Conservation (phyloP, 2,329 filamentous ascomycete genomes). For the Helotiales sp. region DNA sequence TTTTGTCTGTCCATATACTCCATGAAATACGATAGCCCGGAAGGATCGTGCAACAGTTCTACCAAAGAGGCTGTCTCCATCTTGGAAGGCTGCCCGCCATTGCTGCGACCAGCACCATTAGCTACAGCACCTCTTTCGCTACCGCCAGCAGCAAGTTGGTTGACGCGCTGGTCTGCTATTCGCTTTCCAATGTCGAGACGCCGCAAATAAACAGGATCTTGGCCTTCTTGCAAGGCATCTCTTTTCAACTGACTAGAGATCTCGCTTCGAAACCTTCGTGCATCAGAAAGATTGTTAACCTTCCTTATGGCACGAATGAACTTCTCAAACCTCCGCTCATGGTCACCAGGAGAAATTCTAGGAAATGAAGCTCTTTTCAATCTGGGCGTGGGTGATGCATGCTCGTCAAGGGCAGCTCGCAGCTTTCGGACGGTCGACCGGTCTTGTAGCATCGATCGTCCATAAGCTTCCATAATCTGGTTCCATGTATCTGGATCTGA, state of each 20-base stretch:
- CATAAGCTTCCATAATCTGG: constrained; percentile 87
- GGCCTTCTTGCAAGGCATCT: constrained; percentile 73
- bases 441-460: constrained; percentile 86
- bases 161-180: constrained; percentile 85
- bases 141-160: constrained; percentile 71
- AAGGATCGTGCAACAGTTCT: constrained; percentile 86
- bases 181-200: constrained; percentile 90
- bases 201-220: constrained; percentile 84
- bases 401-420: constrained; percentile 87
- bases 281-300: constrained; percentile 89
- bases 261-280: constrained; percentile 87
- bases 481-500: constrained; percentile 98
- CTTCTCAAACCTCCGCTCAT: constrained; percentile 89
- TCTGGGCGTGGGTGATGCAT: constrained; percentile 79
- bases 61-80: constrained; percentile 75
- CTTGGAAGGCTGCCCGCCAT: constrained; percentile 49
- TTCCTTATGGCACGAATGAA: constrained; percentile 89
- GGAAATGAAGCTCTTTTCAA: constrained; percentile 69
- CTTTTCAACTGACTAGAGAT: constrained; percentile 88
- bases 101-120: constrained; percentile 26
- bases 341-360: constrained; percentile 76
- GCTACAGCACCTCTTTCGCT: constrained; percentile 36
- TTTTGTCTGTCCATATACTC: constrained; percentile 96
- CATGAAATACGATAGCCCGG: constrained; percentile 97
- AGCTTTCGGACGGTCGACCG: constrained; percentile 92